Evolutionary conservation across 2,329 filamentous ascomycete genomes (phyloP), one percentile per base, ranked within the genome.

Genomic region (Neonectria faginata): DNA sequence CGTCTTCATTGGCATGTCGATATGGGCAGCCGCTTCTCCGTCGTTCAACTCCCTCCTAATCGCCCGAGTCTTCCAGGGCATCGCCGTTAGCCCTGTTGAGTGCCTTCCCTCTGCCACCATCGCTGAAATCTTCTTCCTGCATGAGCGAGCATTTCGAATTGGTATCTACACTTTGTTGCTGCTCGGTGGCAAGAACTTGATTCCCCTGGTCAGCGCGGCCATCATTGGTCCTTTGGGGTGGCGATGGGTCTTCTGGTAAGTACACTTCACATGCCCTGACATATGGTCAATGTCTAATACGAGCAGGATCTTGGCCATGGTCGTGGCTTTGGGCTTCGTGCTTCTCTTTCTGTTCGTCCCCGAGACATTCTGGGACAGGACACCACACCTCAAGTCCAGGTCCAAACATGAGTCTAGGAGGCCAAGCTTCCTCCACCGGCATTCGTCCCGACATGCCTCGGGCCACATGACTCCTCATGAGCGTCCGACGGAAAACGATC

Each of bases 331-430:
- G 52, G 90, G 89, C 64, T 85, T 89, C 41, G 77, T 88, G 20
- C 80, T 97, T 3, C 84, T 98, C 1, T 97, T 97, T 76, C 84
- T 97, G 64, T 97, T 97, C 72, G 92, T 97, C 0, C 95, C 95
- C 0, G 95, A 98, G 80, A 97, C 94, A 0, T 97, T 97, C 70
- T 98, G 95, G 95, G 94, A 97, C 77, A 86, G 95, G 52, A 91
- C 91, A 2, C 94, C 94, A 2, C 75, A 79, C 3, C 75, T 78
- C 20, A 79, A 78, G 44, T 54, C 64, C 22, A 67, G 57, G 10
- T 57, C 64, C 20, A 67, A 54, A 10, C 62, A 62, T 18, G 70
- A 78, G 3, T 75, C 76, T 7, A 81, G 78, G 62, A 76, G 83
- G 20, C 82, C 83, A 1, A 79, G 79, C 59, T 78, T 87, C 57